Conservation (phyloP, 2,329 filamentous ascomycete genomes). For the Diaporthe caulivora region DNA sequence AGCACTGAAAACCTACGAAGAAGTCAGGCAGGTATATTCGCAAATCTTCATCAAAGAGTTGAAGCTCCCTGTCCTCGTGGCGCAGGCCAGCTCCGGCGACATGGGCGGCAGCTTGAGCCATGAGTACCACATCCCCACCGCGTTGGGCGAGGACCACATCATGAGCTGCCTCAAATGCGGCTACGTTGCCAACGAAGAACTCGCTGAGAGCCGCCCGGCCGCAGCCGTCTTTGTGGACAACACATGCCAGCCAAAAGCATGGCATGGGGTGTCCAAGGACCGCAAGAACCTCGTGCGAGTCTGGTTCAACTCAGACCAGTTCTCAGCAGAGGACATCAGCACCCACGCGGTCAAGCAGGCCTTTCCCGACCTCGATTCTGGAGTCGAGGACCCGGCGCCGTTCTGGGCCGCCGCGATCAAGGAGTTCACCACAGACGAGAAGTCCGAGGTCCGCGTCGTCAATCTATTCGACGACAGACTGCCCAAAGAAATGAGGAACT, state of each 20-base stretch:
- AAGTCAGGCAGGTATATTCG: slow-evolving; percentile 80
- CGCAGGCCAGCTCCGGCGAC: slow-evolving; percentile 92
- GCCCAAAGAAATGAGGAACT: slow-evolving; percentile 17
- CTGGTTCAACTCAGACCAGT: slow-evolving; percentile 62
- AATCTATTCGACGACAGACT: slow-evolving; percentile 55
- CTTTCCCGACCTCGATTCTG: slow-evolving; percentile 77
- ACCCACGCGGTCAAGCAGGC: slow-evolving; percentile 73
- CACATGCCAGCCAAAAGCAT: slow-evolving; percentile 47
- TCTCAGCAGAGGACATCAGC: slow-evolving; percentile 56
- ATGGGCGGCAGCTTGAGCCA: slow-evolving; percentile 96
- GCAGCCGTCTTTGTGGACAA: not conserved
- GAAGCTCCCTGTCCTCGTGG: slow-evolving; percentile 85
- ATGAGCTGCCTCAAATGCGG: slow-evolving; percentile 80
- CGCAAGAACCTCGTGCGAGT: slow-evolving; percentile 76
- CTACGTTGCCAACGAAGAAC: slow-evolving; percentile 88
- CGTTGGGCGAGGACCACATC: slow-evolving; percentile 87
- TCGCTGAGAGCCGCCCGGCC: slow-evolving; percentile 63
- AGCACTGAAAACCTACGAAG: slow-evolving; percentile 84
- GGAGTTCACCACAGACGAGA: slow-evolving; percentile 49
- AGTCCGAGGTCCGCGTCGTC: slow-evolving; percentile 44
- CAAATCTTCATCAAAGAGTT: slow-evolving; percentile 81
- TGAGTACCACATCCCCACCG: slow-evolving; percentile 88
- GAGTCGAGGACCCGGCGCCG: slow-evolving; percentile 70
- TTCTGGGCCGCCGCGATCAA: slow-evolving; percentile 64
- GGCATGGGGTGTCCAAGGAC: slow-evolving; percentile 77